phyloP scores from a whole-genome alignment of 331 rosid genomes.

The Pyrus hybrid region DNA sequence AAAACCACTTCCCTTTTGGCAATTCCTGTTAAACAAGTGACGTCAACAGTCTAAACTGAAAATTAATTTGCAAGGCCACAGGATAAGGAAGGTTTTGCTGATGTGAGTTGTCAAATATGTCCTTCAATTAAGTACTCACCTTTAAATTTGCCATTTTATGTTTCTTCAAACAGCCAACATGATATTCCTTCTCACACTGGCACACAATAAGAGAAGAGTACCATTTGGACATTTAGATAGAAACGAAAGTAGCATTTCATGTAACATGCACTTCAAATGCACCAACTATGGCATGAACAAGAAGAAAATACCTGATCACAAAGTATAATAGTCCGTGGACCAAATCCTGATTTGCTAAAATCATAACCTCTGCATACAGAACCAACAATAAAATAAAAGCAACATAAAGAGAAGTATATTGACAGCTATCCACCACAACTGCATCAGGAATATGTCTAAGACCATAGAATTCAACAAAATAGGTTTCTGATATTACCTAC shows the following conservation, averaged over 20 bases:
- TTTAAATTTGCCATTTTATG: slow-evolving; percentile 88
- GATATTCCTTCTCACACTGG: slow-evolving; percentile 97
- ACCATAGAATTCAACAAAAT: neutral
- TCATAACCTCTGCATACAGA: slow-evolving; percentile 54
- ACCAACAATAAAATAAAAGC: neutral
- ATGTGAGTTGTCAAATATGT: slow-evolving; percentile 11
- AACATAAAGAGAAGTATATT: neutral
- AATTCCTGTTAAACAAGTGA: slow-evolving; percentile 52
- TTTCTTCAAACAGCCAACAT: slow-evolving; percentile 92
- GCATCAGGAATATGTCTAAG: neutral
- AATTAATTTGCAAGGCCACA: slow-evolving; percentile 6
- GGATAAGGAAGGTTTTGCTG: slow-evolving; percentile 4
- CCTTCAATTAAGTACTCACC: slow-evolving; percentile 33
- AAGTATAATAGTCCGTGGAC: slow-evolving; percentile 88
- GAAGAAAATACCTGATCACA: slow-evolving; percentile 70
- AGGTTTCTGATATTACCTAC: slow-evolving; percentile 51
- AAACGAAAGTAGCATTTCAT: neutral
- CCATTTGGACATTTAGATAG: slow-evolving; percentile 7
- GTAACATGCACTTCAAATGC: neutral
- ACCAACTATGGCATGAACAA: neutral
- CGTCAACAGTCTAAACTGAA: slow-evolving; percentile 13
- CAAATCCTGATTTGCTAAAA: slow-evolving; percentile 96
- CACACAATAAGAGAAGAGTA: slow-evolving; percentile 7
- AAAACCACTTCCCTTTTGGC: slow-evolving; percentile 92
- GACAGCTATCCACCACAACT: slow-evolving; percentile 1